These are phyloP conservation scores for Bonia amplexicaulis DNA, from an alignment of 176 grass and related monocot genomes.

Conservation along the genomic window DNA sequence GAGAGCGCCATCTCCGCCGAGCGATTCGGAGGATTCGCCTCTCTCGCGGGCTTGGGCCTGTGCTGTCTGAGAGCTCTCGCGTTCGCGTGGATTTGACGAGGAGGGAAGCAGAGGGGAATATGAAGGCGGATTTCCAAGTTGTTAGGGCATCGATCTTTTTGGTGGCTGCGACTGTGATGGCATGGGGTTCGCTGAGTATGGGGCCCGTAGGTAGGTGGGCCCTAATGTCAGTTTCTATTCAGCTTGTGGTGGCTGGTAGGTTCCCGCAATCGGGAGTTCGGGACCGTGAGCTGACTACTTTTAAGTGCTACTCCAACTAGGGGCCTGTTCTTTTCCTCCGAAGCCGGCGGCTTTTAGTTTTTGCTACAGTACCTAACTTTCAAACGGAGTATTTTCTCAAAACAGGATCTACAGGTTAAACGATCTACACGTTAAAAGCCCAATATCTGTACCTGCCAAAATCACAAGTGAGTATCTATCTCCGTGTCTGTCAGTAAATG, in stretches of 20 bases:
- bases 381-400: too few relatives aligned
- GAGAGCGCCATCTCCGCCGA: constrained; percentile 63
- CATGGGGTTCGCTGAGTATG: neutral
- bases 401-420: too few relatives aligned
- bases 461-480: too few relatives aligned
- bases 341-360: too few relatives aligned
- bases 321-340: too few relatives aligned
- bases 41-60: neutral
- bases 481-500: too few relatives aligned
- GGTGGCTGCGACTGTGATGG: neutral
- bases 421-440: too few relatives aligned
- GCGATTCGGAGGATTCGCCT: constrained; percentile 40
- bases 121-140: constrained; percentile 1
- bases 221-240: neutral
- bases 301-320: too few relatives aligned
- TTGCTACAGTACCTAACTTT: too few relatives aligned
- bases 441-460: too few relatives aligned
- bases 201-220: neutral
- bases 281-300: neutral
- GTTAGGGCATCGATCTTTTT: constrained; percentile 28
- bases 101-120: constrained; percentile 21
- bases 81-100: constrained; percentile 25
- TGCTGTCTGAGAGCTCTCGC: constrained; percentile 3
- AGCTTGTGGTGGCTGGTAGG: neutral
- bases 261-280: neutral